Conservation (phyloP, 805 yeast species). For the Candida ascalaphidarum region DNA sequence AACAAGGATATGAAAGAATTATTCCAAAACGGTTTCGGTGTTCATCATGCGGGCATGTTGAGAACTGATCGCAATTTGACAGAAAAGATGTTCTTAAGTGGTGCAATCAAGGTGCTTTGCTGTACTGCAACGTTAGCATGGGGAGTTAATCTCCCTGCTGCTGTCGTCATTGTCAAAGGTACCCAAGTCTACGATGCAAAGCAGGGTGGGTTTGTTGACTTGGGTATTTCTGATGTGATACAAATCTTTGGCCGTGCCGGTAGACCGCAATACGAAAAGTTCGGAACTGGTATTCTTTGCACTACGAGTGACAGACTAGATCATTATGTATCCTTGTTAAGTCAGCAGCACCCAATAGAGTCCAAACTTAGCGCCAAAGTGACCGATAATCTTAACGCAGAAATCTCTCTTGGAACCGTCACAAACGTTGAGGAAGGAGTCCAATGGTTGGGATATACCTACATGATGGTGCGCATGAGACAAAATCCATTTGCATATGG, state of each 20-base stretch:
- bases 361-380: constrained; percentile 69
- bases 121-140: constrained; percentile 98
- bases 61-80: constrained; percentile 84
- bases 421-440: constrained; percentile 92
- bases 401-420: constrained; percentile 90
- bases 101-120: constrained; percentile 82
- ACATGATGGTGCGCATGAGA: constrained; percentile 87
- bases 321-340: constrained; percentile 78
- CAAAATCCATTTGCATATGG: constrained; percentile 92
- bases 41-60: constrained; percentile 96
- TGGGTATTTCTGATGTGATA: constrained; percentile 93
- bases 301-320: constrained; percentile 77
- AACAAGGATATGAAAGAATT: constrained; percentile 77
- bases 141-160: constrained; percentile 99
- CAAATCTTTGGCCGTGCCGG: constrained; percentile 99
- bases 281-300: constrained; percentile 87
- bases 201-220: constrained; percentile 87
- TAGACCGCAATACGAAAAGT: constrained; percentile 90
- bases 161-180: constrained; percentile 93
- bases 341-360: constrained; percentile 96
- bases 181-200: constrained; percentile 93
- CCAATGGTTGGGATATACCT: constrained; percentile 97
- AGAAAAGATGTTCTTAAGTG: constrained; percentile 77
- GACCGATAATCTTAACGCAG: constrained; percentile 93
- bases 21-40: constrained; percentile 76